Conservation (phyloP, 352 stramenopile genomes). For the Phytophthora pisi region DNA sequence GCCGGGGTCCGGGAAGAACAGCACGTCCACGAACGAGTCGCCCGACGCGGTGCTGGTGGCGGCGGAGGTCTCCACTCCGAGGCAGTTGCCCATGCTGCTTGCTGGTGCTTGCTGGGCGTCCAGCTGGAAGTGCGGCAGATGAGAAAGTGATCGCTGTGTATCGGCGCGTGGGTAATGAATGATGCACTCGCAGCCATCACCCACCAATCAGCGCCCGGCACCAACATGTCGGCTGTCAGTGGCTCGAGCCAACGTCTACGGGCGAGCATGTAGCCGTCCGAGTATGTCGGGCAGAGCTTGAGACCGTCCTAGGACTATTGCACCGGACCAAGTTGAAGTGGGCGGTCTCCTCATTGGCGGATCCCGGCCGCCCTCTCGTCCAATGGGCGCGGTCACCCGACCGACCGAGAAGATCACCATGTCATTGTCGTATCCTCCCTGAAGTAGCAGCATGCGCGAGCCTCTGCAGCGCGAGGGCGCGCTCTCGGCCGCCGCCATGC, state of each 20-base stretch:
- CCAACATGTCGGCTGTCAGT: no score
- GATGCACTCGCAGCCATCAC: slow-evolving; percentile 20
- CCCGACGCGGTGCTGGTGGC: slow-evolving; percentile 6
- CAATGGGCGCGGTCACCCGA: slow-evolving; percentile 7
- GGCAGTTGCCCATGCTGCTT: slow-evolving; percentile 66
- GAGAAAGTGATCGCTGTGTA: slow-evolving; percentile 17
- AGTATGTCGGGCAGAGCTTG: no score
- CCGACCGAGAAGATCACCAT: background rate
- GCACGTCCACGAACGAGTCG: slow-evolving; percentile 73
- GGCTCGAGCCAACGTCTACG: no score
- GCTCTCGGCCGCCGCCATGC: slow-evolving; percentile 69
- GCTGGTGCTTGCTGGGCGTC: background rate
- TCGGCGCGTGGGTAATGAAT: background rate
- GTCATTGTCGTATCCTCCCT: slow-evolving; percentile 7
- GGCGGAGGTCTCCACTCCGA: slow-evolving; percentile 34
- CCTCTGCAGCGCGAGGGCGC: slow-evolving; percentile 43
- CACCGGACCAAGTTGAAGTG: slow-evolving; percentile 21
- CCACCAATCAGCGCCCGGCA: slow-evolving; percentile 6
- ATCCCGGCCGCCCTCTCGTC: background rate
- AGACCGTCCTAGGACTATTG: background rate
- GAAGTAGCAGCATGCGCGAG: slow-evolving; percentile 22
- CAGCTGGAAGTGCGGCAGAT: slow-evolving; percentile 6
- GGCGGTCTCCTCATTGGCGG: background rate
- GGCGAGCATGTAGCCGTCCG: no score
- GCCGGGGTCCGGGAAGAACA: slow-evolving; percentile 72